These are phyloP conservation scores for Kodamaea fukazawae DNA, from an alignment of 805 yeast species.

Conservation along the genomic window DNA sequence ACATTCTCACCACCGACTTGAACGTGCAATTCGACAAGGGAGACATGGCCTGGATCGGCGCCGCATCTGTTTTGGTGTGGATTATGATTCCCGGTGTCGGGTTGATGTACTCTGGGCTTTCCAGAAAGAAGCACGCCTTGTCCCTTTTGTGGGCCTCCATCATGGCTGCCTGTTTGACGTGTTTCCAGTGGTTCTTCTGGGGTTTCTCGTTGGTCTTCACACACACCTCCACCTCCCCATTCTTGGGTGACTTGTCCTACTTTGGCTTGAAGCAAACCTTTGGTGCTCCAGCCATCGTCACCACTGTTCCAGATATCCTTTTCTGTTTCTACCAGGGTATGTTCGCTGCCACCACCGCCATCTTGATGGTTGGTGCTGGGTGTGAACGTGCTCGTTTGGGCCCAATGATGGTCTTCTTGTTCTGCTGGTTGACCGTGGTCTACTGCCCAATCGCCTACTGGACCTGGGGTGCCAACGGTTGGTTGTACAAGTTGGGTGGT, in stretches of 20 bases:
- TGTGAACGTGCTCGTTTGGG: slow-evolving; percentile 95
- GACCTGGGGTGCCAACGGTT: slow-evolving; percentile 96
- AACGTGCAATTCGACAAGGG: slow-evolving; percentile 68
- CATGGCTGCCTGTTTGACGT: slow-evolving; percentile 78
- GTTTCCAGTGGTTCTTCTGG: slow-evolving; percentile 98
- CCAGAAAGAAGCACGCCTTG: slow-evolving; percentile 94
- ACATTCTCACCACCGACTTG: slow-evolving; percentile 68
- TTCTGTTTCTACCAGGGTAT: slow-evolving; percentile 92
- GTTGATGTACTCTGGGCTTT: slow-evolving; percentile 84
- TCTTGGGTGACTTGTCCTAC: slow-evolving; percentile 78
- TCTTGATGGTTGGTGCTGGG: slow-evolving; percentile 95
- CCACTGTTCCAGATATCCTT: slow-evolving; percentile 82
- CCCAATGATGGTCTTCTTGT: slow-evolving; percentile 93
- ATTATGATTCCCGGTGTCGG: slow-evolving; percentile 98
- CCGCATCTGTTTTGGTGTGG: slow-evolving; percentile 81
- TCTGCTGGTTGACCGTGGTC: slow-evolving; percentile 91
- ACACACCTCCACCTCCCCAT: slow-evolving; percentile 56
- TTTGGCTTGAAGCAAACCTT: slow-evolving; percentile 79
- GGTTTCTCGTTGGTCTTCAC: slow-evolving; percentile 90
- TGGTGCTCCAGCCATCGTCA: slow-evolving; percentile 70
- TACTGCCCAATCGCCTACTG: slow-evolving; percentile 96
- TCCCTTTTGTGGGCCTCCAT: slow-evolving; percentile 91
- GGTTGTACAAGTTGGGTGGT: slow-evolving; percentile 81
- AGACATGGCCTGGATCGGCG: slow-evolving; percentile 83
- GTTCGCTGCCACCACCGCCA: slow-evolving; percentile 93